Base-by-base conservation (phyloP, 495 filamentous ascomycete genomes). In the Choiromyces venosus region DNA sequence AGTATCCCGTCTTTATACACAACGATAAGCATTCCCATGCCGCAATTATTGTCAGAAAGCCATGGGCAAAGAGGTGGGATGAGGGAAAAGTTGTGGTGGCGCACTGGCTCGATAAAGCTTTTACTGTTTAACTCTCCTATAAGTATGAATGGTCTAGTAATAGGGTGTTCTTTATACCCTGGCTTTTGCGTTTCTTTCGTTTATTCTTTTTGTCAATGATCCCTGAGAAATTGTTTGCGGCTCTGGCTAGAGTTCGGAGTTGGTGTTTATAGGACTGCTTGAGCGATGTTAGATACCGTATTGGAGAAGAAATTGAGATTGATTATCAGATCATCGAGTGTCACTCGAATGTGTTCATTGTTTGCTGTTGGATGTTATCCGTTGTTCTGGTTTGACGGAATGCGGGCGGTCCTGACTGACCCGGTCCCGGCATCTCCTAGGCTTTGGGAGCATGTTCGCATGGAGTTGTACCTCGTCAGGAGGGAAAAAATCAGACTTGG, bases 1-100 rank as follows among this genome's bases (percentile, higher is more conserved):
- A 95, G 82, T 94, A 91, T 82, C 89, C 88, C 0, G 92, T 97
- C 5, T 89, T 91, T 83, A 97, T 99, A 56, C 92, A 96, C 66
- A 89, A 93, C 3, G 86, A 87, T 61, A 81, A 85, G 39, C 93
- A 97, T 79, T 91, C 86, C 66, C 95, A 99, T 81, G 95, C 94
- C 0, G 94, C 94, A 1, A 96, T 99, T 69, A 91, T 99, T 78
- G 88, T 94, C 38, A 86, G 95, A 69, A 86, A 65, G 29, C 71
- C 73, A 2, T 81, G 73, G 84, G 88, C 25, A 88, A 87, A 81
- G 71, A 84, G 80, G 10, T 95, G 91, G 76, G 83, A 85, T 6
- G 94, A 97, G 83, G 95, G 94, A 4, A 87, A 86, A 79, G 81
- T 91, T 37, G 93, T 97, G 39, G 83, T 94, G 66, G 85, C 85